Evolutionary conservation across 352 stramenopile species (phyloP).

Genomic region (Phytophthora colocasiae): DNA sequence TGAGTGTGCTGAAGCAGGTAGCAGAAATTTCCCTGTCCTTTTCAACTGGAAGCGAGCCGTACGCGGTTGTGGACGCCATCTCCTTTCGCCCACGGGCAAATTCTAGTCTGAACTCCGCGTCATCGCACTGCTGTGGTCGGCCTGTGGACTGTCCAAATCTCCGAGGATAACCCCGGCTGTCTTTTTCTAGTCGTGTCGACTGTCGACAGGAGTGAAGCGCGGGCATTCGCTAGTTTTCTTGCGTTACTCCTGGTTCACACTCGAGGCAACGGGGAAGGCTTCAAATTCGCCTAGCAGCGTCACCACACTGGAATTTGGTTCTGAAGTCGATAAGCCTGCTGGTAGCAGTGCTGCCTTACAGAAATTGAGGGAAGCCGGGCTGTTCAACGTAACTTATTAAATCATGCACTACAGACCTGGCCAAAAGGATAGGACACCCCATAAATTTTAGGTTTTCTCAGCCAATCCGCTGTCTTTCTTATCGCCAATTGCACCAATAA

Average conservation of each 20-base stretch:
- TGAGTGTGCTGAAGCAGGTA: not conserved
- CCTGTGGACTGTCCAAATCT: not conserved
- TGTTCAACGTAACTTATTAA: too few relatives aligned
- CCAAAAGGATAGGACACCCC: too few relatives aligned
- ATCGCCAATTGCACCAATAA: too few relatives aligned
- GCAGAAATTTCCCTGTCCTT: not conserved
- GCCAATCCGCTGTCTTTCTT: too few relatives aligned
- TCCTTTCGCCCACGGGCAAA: not conserved
- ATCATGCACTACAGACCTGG: too few relatives aligned
- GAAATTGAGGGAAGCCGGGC: too few relatives aligned
- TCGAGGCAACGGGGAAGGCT: not conserved
- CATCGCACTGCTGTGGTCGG: not conserved
- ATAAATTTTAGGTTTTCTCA: too few relatives aligned
- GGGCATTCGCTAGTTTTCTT: not conserved
- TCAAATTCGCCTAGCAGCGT: not conserved
- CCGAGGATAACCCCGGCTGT: not conserved
- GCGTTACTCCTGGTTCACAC: not conserved
- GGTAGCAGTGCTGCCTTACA: too few relatives aligned
- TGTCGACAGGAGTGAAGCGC: not conserved
- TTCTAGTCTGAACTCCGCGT: not conserved
- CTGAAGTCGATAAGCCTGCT: not conserved
- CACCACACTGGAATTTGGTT: too few relatives aligned
- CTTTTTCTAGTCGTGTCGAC: not conserved
- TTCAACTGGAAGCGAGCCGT: slow-evolving; percentile 1
- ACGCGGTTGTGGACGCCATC: not conserved